Evolutionary conservation across 768 basidiomycete genomes (phyloP).

Genomic region (Mycena kentingensis): DNA sequence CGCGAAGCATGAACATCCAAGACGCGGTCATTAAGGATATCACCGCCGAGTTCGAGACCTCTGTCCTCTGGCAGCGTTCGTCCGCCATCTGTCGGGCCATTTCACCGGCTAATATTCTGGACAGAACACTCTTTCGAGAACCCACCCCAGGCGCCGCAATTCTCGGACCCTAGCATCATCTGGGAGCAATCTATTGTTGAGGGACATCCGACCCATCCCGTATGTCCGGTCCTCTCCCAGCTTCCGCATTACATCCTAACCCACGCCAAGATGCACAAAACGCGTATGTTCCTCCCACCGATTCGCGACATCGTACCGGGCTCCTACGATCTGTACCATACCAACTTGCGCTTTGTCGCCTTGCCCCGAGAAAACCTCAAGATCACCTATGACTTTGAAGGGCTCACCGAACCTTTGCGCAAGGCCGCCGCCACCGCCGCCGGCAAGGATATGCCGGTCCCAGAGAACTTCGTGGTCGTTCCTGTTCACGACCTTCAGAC

Average conservation of each 20-base stretch:
- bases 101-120: background rate
- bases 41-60: conserved; percentile 47
- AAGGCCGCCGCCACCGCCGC: conserved; percentile 40
- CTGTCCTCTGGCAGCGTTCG: conserved; percentile 57
- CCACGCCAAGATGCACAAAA: conserved; percentile 56
- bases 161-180: conserved; percentile 50
- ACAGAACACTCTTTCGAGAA: conserved; percentile 51
- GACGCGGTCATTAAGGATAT: conserved; percentile 40
- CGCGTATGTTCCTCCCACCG: conserved; percentile 53
- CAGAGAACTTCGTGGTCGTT: conserved; percentile 41
- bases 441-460: conserved; percentile 35
- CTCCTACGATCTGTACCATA: conserved; percentile 50
- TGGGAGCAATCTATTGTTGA: conserved; percentile 67
- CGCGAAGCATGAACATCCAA: conserved; percentile 38
- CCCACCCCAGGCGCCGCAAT: conserved; percentile 47
- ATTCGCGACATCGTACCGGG: conserved; percentile 47
- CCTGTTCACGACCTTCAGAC: conserved; percentile 61
- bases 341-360: conserved; percentile 49
- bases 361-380: conserved; percentile 45
- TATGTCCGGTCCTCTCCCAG: conserved; percentile 25
- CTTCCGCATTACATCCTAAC: background rate
- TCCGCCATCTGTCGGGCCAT: background rate
- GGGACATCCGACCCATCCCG: conserved; percentile 62
- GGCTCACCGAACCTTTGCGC: conserved; percentile 42
- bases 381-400: conserved; percentile 55